These are phyloP conservation scores for Pseudopithomyces maydicus DNA, from an alignment of 2,329 filamentous ascomycete genomes.

Conservation along the genomic window DNA sequence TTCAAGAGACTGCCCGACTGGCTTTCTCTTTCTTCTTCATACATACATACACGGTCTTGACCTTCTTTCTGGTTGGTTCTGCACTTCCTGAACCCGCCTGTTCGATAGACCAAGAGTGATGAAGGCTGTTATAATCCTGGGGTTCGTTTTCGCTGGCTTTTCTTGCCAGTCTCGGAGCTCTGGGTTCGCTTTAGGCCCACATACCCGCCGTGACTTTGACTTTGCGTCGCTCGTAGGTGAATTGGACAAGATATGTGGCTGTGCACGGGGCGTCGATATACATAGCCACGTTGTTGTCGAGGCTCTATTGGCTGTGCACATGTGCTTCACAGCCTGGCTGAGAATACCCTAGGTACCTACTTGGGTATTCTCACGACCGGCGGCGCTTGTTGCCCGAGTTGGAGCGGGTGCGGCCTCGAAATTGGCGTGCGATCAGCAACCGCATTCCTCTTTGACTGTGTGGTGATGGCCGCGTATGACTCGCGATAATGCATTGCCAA, in stretches of 20 bases:
- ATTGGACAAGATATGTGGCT: background rate
- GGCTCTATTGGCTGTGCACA: background rate
- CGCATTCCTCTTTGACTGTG: background rate
- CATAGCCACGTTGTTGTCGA: constrained; percentile 4
- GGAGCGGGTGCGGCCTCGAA: background rate
- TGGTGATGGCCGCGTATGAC: background rate
- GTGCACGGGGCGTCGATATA: background rate
- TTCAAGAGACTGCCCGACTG: background rate
- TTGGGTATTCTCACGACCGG: background rate
- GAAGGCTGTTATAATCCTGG: constrained; percentile 48
- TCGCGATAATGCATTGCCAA: background rate
- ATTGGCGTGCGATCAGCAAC: background rate
- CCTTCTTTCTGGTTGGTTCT: constrained; percentile 26
- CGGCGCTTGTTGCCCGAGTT: background rate
- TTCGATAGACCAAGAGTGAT: constrained; percentile 43
- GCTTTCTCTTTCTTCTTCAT: constrained; percentile 5
- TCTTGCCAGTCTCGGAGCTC: constrained; percentile 39
- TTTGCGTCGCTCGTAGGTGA: background rate
- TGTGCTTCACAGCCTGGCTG: background rate
- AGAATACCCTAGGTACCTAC: background rate
- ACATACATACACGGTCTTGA: constrained; percentile 24
- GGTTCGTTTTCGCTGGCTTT: constrained; percentile 40
- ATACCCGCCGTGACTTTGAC: constrained; percentile 13
- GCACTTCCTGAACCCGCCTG: constrained; percentile 31
- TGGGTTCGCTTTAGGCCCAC: constrained; percentile 49